These are phyloP conservation scores for Ophiostoma sp. DNA, from an alignment of 2,329 filamentous ascomycete species.

Conservation along the genomic window DNA sequence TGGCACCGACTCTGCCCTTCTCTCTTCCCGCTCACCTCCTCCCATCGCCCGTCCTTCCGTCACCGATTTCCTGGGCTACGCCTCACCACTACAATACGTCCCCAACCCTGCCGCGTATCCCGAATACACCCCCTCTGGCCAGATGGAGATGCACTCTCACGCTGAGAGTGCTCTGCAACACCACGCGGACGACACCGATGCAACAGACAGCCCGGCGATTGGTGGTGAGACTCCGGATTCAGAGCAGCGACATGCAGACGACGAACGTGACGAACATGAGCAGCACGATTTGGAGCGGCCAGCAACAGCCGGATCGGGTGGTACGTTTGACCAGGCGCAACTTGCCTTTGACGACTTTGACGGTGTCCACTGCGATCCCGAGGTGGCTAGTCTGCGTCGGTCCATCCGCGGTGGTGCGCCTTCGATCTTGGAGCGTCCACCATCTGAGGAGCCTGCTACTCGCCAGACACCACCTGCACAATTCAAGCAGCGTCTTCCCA, in stretches of 20 bases:
- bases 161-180: background rate
- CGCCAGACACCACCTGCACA: constrained; percentile 26
- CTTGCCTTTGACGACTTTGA: constrained; percentile 78
- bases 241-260: background rate
- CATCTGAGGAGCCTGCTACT: background rate
- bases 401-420: constrained; percentile 25
- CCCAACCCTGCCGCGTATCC: background rate
- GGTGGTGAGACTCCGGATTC: background rate
- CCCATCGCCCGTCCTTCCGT: constrained; percentile 11
- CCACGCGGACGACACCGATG: background rate
- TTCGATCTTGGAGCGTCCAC: background rate
- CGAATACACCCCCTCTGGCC: constrained; percentile 3
- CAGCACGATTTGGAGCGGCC: constrained; percentile 38
- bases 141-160: background rate
- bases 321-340: constrained; percentile 65
- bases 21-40: constrained; percentile 8
- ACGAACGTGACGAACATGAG: background rate
- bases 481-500: constrained; percentile 27
- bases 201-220: background rate
- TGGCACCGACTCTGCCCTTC: constrained; percentile 19
- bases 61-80: constrained; percentile 19
- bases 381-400: constrained; percentile 35
- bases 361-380: constrained; percentile 70
- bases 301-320: constrained; percentile 55
- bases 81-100: background rate